Conservation (phyloP, 345 rosid species). For the Alliaria petiolata region DNA sequence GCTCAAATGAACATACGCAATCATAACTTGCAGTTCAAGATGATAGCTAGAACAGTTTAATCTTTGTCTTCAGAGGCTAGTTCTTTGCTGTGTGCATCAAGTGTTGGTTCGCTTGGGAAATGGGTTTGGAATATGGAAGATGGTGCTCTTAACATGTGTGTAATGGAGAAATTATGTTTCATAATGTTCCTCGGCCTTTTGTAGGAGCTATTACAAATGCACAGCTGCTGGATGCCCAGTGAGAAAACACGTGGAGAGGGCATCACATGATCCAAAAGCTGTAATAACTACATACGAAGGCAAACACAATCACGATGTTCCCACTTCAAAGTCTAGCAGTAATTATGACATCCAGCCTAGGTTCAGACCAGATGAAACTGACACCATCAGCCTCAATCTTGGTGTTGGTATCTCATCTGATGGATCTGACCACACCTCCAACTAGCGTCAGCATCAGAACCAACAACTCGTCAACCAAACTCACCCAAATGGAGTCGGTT, state of each 20-base stretch:
- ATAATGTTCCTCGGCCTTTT: constrained; percentile 16
- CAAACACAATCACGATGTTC: constrained; percentile 94
- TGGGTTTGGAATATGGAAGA: neutral
- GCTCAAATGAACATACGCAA: neutral
- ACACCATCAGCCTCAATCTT: constrained; percentile 84
- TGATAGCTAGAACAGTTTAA: neutral
- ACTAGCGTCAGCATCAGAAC: constrained; percentile 46
- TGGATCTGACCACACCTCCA: constrained; percentile 40
- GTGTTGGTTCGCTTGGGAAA: constrained; percentile 1
- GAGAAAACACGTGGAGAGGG: constrained; percentile 98
- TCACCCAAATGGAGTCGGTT: constrained; percentile 42
- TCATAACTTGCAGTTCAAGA: constrained; percentile 4
- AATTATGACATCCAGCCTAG: constrained; percentile 57
- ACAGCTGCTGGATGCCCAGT: constrained; percentile 91
- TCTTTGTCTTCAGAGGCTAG: neutral
- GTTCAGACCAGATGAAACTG: constrained; percentile 50
- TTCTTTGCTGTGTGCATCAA: neutral
- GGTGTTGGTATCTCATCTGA: constrained; percentile 79
- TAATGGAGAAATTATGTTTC: neutral
- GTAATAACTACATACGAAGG: constrained; percentile 99
- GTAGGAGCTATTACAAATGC: constrained; percentile 98
- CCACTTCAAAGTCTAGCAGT: constrained; percentile 61
- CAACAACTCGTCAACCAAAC: constrained; percentile 42
- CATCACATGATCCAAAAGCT: constrained; percentile 97
- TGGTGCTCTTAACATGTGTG: neutral